Conservation (phyloP, 2,329 filamentous ascomycete genomes). For the Sporothrix phasma region DNA sequence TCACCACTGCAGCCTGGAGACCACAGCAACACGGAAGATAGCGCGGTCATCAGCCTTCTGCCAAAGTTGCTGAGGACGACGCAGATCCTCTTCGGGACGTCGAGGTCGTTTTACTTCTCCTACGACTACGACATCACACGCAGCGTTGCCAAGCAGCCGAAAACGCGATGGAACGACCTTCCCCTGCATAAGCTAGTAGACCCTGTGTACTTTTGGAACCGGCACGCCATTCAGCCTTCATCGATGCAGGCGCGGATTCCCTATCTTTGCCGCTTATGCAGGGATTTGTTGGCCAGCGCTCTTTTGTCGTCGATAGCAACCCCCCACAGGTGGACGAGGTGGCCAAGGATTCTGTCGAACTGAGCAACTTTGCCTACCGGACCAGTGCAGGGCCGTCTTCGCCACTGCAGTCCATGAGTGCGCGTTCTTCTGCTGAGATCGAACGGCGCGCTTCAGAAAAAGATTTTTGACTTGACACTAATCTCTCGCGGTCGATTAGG, state of each 20-base stretch:
- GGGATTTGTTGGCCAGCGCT: conserved; percentile 81
- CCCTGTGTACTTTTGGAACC: conserved; percentile 84
- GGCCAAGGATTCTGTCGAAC: conserved; percentile 35
- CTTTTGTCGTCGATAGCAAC: conserved; percentile 62
- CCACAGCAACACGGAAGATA: conserved; percentile 16
- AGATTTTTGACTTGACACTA: conserved; percentile 69
- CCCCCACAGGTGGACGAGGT: conserved; percentile 44
- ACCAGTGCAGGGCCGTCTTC: conserved; percentile 2
- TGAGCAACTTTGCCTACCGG: conserved; percentile 24
- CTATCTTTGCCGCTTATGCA: conserved; percentile 79
- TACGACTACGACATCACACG: conserved; percentile 90
- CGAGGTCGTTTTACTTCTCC: conserved; percentile 84
- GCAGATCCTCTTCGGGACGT: conserved; percentile 72
- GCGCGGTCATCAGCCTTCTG: conserved; percentile 48
- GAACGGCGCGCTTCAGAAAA: conserved; percentile 38
- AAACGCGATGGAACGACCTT: conserved; percentile 34
- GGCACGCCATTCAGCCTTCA: conserved; percentile 60
- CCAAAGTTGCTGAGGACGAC: conserved; percentile 79
- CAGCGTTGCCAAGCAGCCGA: conserved; percentile 36
- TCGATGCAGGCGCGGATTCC: conserved; percentile 58
- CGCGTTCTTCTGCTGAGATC: conserved; percentile 14
- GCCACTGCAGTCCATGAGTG: conserved; percentile 11
- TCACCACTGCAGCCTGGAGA: not conserved
- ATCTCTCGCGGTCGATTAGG: conserved; percentile 82
- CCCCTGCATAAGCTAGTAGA: conserved; percentile 67